A percentile compares a stretch with the other conserved stretches of the same genome.
These are phyloP conservation scores for Saraca asoca DNA, from an alignment of 331 rosid genomes.

Conservation along the genomic window DNA sequence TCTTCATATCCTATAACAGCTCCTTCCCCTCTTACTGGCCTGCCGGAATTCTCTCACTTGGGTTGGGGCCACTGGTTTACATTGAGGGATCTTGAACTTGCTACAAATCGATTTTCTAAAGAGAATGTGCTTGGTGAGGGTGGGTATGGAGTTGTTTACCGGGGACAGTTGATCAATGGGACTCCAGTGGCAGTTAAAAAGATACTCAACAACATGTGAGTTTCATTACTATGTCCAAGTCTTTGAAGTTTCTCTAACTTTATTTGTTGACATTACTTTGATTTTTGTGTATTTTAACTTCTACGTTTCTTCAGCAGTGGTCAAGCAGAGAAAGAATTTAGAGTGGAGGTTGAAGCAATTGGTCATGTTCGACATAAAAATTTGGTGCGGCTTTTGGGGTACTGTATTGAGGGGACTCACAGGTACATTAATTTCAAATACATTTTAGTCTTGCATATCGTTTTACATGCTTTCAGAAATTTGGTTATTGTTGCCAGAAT, in stretches of 20 bases:
- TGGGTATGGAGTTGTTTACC: constrained; percentile 87
- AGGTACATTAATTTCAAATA: constrained; percentile 49
- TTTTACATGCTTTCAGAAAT: constrained; percentile 1
- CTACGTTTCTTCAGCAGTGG: constrained; percentile 51
- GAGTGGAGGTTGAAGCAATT: constrained; percentile 95
- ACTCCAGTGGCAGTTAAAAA: constrained; percentile 88
- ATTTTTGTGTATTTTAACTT: constrained; percentile 27
- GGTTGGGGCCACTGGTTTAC: constrained; percentile 99
- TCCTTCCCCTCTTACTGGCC: constrained; percentile 78
- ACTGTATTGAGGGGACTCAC: constrained; percentile 85
- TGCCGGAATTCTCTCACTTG: constrained; percentile 89
- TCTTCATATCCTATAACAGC: constrained; percentile 68
- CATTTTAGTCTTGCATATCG: constrained; percentile 1
- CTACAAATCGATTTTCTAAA: constrained; percentile 75
- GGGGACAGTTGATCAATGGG: constrained; percentile 83
- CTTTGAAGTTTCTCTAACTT: constrained; percentile 18
- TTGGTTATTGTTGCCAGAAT: background rate
- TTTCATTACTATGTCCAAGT: constrained; percentile 28
- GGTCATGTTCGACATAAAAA: constrained; percentile 97
- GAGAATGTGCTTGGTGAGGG: constrained; percentile 89
- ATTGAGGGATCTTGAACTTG: constrained; percentile 85
- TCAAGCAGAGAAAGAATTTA: constrained; percentile 93
- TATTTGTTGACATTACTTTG: constrained; percentile 32
- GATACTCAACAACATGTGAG: constrained; percentile 87
- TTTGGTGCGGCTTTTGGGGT: constrained; percentile 93